Evolutionary conservation across 768 basidiomycete species (phyloP), one percentile per base, ranked within the genome.

Genomic region (Chalciporus piperatus): DNA sequence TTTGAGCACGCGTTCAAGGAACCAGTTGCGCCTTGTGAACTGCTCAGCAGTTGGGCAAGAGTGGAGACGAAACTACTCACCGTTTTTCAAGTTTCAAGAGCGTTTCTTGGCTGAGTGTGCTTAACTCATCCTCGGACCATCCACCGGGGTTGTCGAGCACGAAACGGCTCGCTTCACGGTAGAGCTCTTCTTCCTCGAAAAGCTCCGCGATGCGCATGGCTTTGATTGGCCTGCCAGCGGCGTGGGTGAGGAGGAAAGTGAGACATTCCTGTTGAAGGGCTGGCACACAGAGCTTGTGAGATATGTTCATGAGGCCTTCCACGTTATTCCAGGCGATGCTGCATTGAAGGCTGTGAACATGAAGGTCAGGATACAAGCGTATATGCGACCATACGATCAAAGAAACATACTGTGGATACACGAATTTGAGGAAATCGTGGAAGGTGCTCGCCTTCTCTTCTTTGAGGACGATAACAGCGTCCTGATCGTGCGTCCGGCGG

Each of bases 291-390:
- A 96, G 83, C 64, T 93, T 95, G 69, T 90, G 84, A 3, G 92
- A 85, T 19, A 96, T 87, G 62, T 94, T 91, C 83, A 94, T 88
- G 38, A 92, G 78, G 37, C 87, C 86, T 60, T 92, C 92, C 23
- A 92, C 95, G 66, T 97, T 97, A 60, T 91, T 89, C 92, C 94
- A 98, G 0, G 91, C 88, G 48, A 96, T 93, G 9, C 90, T 90
- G 71, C 93, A 96, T 57, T 93, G 89, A 48, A 95, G 76, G 57
- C 88, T 90, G 59, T 4, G 30, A 13, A 13, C 40, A 20, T 37
- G 35, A 45, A 30, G 45, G 28, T 59, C 9, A 53, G 43, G 13
- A 32, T 32, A 33, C 43, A 32, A 45, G 43, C 33, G 39, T 37
- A 13, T 47, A 51, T 12, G 2, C 47, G 41, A 9, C 22, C 9